A percentile compares a stretch with the other conserved stretches of the same genome.
Evolutionary conservation across 306 rosid genomes (phyloP).

Genomic region (Glycine latifolia): DNA sequence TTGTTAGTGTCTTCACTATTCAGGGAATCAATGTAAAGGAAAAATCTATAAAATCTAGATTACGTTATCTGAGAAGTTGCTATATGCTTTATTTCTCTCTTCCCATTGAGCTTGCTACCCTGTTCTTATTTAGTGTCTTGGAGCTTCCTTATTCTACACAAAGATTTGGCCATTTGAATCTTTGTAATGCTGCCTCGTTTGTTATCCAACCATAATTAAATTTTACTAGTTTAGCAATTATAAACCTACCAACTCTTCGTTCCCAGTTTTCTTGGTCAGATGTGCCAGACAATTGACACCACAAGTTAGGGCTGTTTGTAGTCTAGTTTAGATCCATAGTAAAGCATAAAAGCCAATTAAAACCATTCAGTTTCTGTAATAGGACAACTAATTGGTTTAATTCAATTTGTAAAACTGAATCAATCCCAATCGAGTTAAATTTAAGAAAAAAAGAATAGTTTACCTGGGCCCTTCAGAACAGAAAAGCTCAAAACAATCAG

Average conservation of each 20-base stretch:
- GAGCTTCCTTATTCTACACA: not conserved
- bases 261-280: slow-evolving; percentile 1
- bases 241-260: not conserved
- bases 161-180: slow-evolving; percentile 17
- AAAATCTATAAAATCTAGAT: not conserved
- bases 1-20: slow-evolving; percentile 18
- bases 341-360: not conserved
- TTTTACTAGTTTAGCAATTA: not conserved
- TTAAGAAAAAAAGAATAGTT: not conserved
- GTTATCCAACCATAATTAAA: not conserved
- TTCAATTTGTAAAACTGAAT: not conserved
- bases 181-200: not conserved
- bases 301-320: not conserved
- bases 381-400: not conserved
- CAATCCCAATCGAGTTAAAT: not conserved
- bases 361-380: not conserved
- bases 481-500: not conserved
- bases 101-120: not conserved
- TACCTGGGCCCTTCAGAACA: not conserved
- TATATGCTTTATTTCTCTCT: not conserved
- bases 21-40: slow-evolving; percentile 1
- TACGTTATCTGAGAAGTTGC: not conserved
- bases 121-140: not conserved
- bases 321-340: not conserved
- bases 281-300: not conserved